phyloP scores from a whole-genome alignment of 2,329 filamentous ascomycete genomes.

The Calonectria henricotiae region DNA sequence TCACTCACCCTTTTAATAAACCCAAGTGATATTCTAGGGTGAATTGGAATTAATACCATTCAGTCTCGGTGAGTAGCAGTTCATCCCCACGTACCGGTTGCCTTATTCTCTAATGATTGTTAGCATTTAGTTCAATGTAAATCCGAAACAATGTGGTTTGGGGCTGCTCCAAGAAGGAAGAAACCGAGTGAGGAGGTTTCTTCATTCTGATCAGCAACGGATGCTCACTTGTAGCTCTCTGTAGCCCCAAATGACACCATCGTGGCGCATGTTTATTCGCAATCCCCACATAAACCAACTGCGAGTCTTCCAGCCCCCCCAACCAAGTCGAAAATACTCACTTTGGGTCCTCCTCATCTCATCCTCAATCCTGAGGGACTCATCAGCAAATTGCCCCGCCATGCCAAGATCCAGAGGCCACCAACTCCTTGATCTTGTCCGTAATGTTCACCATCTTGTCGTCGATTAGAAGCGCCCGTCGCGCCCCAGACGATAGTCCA shows the following conservation, averaged over 20 bases:
- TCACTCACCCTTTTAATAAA: conserved; percentile 94
- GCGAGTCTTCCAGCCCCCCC: neutral
- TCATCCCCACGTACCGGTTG: conserved; percentile 81
- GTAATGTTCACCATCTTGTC: conserved; percentile 97
- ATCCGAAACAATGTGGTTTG: neutral
- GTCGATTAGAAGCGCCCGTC: conserved; percentile 49
- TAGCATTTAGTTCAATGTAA: conserved; percentile 47
- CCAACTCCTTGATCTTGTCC: conserved; percentile 99
- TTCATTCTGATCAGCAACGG: neutral
- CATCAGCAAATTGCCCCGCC: conserved; percentile 46
- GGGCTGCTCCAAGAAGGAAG: neutral
- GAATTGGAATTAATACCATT: conserved; percentile 20
- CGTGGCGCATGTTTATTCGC: neutral
- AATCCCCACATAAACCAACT: neutral
- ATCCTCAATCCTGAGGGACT: conserved; percentile 89
- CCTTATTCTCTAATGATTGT: conserved; percentile 88
- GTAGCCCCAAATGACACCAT: neutral
- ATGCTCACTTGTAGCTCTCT: neutral
- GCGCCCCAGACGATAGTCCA: conserved; percentile 42
- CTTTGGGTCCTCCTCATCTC: conserved; percentile 99
- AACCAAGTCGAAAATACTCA: conserved; percentile 65
- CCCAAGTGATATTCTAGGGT: conserved; percentile 94
- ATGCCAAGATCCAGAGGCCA: conserved; percentile 30
- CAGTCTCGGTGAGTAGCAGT: neutral
- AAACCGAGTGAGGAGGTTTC: neutral